Evolutionary conservation across 2,329 filamentous ascomycete genomes (phyloP).

Genomic region (Cercospora zeae-maydis): DNA sequence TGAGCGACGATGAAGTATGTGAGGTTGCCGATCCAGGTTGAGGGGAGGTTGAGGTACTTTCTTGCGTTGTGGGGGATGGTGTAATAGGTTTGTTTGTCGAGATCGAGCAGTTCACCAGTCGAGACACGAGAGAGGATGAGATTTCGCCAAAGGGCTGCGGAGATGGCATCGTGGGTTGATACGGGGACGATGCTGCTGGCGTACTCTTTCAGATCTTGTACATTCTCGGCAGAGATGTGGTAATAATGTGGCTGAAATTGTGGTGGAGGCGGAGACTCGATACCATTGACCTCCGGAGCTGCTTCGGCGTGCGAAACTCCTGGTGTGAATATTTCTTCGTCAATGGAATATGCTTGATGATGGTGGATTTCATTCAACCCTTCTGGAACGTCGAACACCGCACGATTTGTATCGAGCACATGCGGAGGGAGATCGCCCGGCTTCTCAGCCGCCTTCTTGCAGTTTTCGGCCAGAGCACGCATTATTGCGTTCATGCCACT

Average conservation of each 20-base stretch:
- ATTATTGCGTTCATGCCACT: conserved; percentile 27
- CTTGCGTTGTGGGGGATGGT: conserved; percentile 24
- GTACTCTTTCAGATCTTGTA: conserved; percentile 19
- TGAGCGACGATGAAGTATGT: conserved; percentile 22
- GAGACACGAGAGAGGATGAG: conserved; percentile 19
- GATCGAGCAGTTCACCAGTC: conserved; percentile 17
- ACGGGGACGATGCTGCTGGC: conserved; percentile 13
- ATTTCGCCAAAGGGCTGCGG: conserved; percentile 21
- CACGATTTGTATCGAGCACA: conserved; percentile 17
- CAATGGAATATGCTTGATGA: conserved; percentile 18
- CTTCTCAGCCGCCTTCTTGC: conserved; percentile 16
- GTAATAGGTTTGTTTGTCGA: conserved; percentile 18
- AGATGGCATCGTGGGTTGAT: conserved; percentile 26
- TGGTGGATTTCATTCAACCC: conserved; percentile 19
- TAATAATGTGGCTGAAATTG: conserved; percentile 18
- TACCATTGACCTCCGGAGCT: conserved; percentile 18
- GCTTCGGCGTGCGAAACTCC: conserved; percentile 17
- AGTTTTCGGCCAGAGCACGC: conserved; percentile 22
- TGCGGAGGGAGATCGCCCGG: conserved; percentile 18
- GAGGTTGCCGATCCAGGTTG: conserved; percentile 23
- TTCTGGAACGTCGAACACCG: conserved; percentile 13
- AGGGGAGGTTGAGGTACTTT: conserved; percentile 18
- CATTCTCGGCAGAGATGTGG: conserved; percentile 13
- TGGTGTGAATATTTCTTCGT: conserved; percentile 14
- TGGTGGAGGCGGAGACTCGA: conserved; percentile 12